Percentiles rank a stretch among this genome's conserved stretches.
Evolutionary conservation across 1,284 basidiomycete species (phyloP).

Genomic region (Fomes fomentarius): DNA sequence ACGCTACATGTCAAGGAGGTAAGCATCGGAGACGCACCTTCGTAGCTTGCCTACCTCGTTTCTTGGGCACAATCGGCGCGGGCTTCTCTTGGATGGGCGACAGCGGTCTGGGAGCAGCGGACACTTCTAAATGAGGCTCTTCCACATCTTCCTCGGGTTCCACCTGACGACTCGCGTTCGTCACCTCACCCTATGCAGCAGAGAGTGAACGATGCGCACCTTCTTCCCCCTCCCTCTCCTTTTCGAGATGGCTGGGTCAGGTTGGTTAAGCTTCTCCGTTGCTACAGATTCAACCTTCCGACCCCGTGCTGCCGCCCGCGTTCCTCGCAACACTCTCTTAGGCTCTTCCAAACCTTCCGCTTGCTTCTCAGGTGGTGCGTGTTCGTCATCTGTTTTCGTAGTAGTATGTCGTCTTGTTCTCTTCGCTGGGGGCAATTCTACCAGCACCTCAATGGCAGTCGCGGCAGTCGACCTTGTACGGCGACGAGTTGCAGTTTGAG

Average conservation of each 20-base stretch:
- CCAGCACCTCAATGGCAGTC: neutral
- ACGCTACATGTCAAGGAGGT: too few species aligned
- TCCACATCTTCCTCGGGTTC: neutral
- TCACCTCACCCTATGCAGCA: too few species aligned
- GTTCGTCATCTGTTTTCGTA: slow-evolving; percentile 9
- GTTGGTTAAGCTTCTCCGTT: neutral
- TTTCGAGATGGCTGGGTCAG: slow-evolving; percentile 5
- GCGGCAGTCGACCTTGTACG: slow-evolving; percentile 26
- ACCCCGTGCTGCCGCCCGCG: slow-evolving; percentile 7
- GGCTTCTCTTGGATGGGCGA: slow-evolving; percentile 16
- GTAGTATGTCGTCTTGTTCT: slow-evolving; percentile 1
- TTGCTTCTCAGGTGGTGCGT: neutral
- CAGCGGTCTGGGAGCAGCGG: neutral
- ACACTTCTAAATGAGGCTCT: neutral
- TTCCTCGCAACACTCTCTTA: neutral
- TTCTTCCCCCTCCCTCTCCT: slow-evolving; percentile 8
- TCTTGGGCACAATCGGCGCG: slow-evolving; percentile 9
- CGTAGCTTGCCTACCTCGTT: slow-evolving; percentile 6
- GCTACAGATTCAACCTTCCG: slow-evolving; percentile 1
- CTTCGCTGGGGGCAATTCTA: slow-evolving; percentile 7
- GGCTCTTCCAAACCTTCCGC: neutral
- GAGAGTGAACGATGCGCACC: slow-evolving; percentile 10
- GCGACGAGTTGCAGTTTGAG: slow-evolving; percentile 21
- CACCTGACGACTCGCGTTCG: neutral
- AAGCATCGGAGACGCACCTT: neutral